Percentiles rank a stretch among this genome's conserved stretches.
These are phyloP conservation scores for Neonectria coccinea DNA, from an alignment of 2,329 filamentous ascomycete genomes.

Conservation along the genomic window DNA sequence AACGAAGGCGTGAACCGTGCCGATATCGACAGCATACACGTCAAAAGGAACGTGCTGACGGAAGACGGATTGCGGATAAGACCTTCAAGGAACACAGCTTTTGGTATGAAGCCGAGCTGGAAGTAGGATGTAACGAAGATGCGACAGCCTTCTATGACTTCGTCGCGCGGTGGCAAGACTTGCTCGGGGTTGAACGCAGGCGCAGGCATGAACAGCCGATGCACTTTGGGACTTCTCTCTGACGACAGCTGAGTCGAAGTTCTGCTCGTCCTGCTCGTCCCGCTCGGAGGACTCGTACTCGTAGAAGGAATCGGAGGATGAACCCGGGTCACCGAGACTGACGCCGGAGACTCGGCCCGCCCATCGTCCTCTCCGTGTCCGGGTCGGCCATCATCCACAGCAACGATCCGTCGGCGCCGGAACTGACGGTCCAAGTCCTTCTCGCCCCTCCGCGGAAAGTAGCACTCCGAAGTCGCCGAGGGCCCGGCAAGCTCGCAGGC, in stretches of 20 bases:
- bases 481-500: constrained; percentile 32
- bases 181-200: constrained; percentile 19
- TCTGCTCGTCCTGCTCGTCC: neutral
- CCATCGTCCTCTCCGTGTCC: neutral
- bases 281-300: neutral
- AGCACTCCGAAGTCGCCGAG: constrained; percentile 29
- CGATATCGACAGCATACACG: constrained; percentile 47
- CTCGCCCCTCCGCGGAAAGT: constrained; percentile 39
- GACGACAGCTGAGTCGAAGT: neutral
- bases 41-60: constrained; percentile 46
- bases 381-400: neutral
- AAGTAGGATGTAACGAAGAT: constrained; percentile 48
- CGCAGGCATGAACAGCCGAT: constrained; percentile 3
- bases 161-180: constrained; percentile 40
- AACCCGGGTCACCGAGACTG: neutral
- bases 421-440: constrained; percentile 38
- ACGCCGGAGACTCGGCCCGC: neutral
- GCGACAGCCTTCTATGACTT: constrained; percentile 46
- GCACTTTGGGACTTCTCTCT: neutral
- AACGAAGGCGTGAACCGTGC: constrained; percentile 48
- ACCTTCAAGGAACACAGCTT: constrained; percentile 47
- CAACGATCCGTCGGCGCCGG: constrained; percentile 25
- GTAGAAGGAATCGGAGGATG: neutral
- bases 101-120: constrained; percentile 50
- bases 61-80: constrained; percentile 37